phyloP scores from a whole-genome alignment of 2,329 filamentous ascomycete genomes.

The Elsinoe perseae region DNA sequence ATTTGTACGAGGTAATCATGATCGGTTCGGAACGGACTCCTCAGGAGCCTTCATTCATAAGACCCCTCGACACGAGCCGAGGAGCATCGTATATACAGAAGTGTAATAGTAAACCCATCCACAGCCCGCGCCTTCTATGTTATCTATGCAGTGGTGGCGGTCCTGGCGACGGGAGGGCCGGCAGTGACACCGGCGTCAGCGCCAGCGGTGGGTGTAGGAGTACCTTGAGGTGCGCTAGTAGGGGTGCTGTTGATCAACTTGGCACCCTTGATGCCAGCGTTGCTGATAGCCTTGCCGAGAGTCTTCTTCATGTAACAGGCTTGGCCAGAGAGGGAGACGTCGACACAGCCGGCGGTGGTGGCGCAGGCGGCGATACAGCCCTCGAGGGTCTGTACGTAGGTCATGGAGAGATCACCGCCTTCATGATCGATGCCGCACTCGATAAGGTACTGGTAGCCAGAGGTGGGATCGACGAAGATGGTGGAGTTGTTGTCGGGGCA shows the following conservation, averaged over 20 bases:
- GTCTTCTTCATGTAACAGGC: conserved; percentile 30
- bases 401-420: conserved; percentile 25
- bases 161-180: conserved; percentile 9
- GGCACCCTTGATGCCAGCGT: conserved; percentile 24
- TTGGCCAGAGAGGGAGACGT: conserved; percentile 27
- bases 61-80: background rate
- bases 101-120: background rate
- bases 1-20: background rate
- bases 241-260: conserved; percentile 22
- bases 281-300: conserved; percentile 21
- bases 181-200: background rate
- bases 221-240: background rate
- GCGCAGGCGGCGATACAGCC: conserved; percentile 28
- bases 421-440: conserved; percentile 29
- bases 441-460: conserved; percentile 22
- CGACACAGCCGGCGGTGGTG: conserved; percentile 26
- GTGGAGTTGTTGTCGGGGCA: conserved; percentile 22
- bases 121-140: background rate
- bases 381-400: conserved; percentile 22
- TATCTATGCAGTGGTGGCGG: background rate
- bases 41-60: background rate
- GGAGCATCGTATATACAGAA: conserved; percentile 5
- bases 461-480: conserved; percentile 19
- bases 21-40: background rate
- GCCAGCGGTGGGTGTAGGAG: background rate